A percentile compares a stretch with the other conserved stretches of the same genome.
These are phyloP conservation scores for Mycena crocata DNA, from an alignment of 768 basidiomycete genomes.

Conservation along the genomic window DNA sequence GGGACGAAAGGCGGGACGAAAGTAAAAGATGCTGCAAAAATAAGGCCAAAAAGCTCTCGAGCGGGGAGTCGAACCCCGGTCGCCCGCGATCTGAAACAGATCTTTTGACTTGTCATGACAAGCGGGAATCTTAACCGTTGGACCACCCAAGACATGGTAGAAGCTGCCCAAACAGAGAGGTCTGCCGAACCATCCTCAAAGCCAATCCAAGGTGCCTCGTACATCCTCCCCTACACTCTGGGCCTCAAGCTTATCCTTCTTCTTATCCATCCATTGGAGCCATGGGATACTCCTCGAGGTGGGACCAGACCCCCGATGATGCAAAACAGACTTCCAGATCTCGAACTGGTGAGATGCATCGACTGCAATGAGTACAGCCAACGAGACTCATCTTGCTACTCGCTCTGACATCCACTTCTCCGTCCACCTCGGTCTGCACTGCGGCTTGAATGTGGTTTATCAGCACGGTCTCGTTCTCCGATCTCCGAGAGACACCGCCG, in stretches of 20 bases:
- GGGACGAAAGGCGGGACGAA: too few species aligned
- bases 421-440: slow-evolving; percentile 17
- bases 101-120: too few species aligned
- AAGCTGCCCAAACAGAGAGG: too few species aligned
- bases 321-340: slow-evolving; percentile 5
- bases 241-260: neutral
- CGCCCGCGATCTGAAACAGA: neutral
- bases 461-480: slow-evolving; percentile 16
- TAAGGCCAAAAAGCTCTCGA: slow-evolving; percentile 21
- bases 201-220: too few species aligned
- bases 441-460: slow-evolving; percentile 9
- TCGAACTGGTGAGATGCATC: slow-evolving; percentile 29
- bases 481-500: slow-evolving; percentile 10
- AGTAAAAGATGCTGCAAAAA: neutral
- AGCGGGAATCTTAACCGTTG: slow-evolving; percentile 27
- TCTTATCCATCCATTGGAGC: neutral
- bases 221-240: too few species aligned
- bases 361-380: neutral
- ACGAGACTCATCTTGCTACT: slow-evolving; percentile 24
- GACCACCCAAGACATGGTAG: slow-evolving; percentile 19
- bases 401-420: slow-evolving; percentile 18
- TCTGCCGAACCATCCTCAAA: too few species aligned
- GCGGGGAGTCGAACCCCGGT: slow-evolving; percentile 32
- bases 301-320: slow-evolving; percentile 24
- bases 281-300: slow-evolving; percentile 32